These are phyloP conservation scores for Cryptococcus depauperatus DNA, from an alignment of 1,284 basidiomycete genomes.

Conservation along the genomic window DNA sequence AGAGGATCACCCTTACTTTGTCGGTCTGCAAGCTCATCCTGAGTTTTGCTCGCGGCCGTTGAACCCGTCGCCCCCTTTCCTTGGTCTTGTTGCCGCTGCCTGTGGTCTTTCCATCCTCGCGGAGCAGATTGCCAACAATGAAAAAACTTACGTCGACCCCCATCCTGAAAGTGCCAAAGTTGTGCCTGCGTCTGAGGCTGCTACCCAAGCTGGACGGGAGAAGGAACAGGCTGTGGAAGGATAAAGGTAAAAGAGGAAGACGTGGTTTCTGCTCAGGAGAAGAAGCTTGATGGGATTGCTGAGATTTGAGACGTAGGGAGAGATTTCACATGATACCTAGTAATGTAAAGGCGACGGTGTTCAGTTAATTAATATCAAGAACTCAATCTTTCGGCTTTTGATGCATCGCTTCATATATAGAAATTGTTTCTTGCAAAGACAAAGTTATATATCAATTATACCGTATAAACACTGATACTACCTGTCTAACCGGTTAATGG, in stretches of 20 bases:
- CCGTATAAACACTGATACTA: too few species aligned
- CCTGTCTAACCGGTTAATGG: too few species aligned
- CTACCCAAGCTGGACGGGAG: constrained; percentile 36
- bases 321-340: too few species aligned
- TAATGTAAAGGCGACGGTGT: too few species aligned
- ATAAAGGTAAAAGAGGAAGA: constrained; percentile 29
- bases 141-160: constrained; percentile 49
- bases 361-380: too few species aligned
- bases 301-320: too few species aligned
- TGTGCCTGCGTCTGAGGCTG: constrained; percentile 39
- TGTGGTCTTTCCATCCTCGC: constrained; percentile 57
- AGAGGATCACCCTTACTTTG: constrained; percentile 89
- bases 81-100: constrained; percentile 88
- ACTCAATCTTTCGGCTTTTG: too few species aligned
- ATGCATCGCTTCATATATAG: too few species aligned
- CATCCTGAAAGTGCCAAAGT: constrained; percentile 47
- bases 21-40: constrained; percentile 93
- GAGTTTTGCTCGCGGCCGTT: constrained; percentile 98
- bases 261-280: constrained; percentile 13
- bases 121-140: constrained; percentile 67
- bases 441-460: too few species aligned
- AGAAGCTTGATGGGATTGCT: constrained; percentile 17
- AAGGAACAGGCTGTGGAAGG: constrained; percentile 34
- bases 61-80: constrained; percentile 95
- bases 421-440: too few species aligned